Conservation (phyloP, 805 yeast species). For the Saccharomycopsis sp. region DNA sequence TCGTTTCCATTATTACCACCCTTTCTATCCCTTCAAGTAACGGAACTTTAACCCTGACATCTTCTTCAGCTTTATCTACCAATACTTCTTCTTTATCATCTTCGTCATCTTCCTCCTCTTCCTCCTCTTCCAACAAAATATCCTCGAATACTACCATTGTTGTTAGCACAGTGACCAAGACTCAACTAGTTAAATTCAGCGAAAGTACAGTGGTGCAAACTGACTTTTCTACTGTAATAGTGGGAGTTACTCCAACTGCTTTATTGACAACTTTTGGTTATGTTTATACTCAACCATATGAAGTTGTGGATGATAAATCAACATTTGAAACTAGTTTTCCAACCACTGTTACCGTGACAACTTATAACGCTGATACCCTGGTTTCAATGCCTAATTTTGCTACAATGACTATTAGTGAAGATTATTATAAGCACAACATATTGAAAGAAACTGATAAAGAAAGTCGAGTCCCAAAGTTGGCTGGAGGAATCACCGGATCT, state of each 20-base stretch:
- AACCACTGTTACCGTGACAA: conserved; percentile 16
- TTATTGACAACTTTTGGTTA: conserved; percentile 13
- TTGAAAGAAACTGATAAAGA: background rate
- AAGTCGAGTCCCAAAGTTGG: conserved; percentile 2
- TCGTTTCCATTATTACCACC: conserved; percentile 15
- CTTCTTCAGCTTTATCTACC: too few species aligned
- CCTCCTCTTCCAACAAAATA: too few species aligned
- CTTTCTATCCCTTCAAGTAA: too few species aligned
- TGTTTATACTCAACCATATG: conserved; percentile 18
- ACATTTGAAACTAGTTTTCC: conserved; percentile 11
- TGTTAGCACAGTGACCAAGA: background rate
- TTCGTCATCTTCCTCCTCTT: too few species aligned
- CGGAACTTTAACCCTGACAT: too few species aligned
- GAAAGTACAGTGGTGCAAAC: background rate
- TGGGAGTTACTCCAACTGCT: background rate
- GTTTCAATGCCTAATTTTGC: conserved; percentile 11
- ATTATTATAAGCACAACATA: conserved; percentile 6
- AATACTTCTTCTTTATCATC: too few species aligned
- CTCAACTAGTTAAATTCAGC: too few species aligned
- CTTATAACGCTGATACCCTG: conserved; percentile 8
- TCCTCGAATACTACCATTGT: background rate
- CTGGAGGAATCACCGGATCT: conserved; percentile 15
- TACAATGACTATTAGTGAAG: conserved; percentile 11
- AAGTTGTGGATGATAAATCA: conserved; percentile 6
- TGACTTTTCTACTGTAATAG: conserved; percentile 3